Conservation (phyloP, 306 rosid species). For the Cicer cuneatum region DNA sequence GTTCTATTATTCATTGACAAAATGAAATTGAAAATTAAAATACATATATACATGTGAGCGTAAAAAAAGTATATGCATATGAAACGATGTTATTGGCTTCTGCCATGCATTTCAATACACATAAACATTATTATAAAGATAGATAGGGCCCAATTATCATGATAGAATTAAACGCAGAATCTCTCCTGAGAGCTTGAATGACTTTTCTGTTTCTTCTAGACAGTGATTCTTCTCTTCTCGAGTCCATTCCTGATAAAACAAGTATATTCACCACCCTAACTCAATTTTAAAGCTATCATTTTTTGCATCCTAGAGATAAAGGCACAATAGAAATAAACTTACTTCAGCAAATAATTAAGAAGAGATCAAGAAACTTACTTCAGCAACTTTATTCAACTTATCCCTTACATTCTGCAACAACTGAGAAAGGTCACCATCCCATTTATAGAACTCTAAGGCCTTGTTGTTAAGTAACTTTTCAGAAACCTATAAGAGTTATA, state of each 20-base stretch:
- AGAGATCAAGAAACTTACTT: constrained; percentile 54
- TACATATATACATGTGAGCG: constrained; percentile 2
- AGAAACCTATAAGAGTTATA: constrained; percentile 41
- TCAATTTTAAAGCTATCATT: too few relatives aligned
- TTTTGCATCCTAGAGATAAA: too few relatives aligned
- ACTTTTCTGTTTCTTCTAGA: constrained; percentile 93
- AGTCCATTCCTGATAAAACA: constrained; percentile 70
- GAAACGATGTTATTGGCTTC: constrained; percentile 41
- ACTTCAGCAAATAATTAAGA: constrained; percentile 16
- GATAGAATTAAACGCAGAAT: constrained; percentile 90
- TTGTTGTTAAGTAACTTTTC: constrained; percentile 71
- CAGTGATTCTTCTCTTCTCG: constrained; percentile 96
- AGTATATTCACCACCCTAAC: neutral
- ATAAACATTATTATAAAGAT: constrained; percentile 23
- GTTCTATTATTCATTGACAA: too few relatives aligned
- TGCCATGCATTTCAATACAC: constrained; percentile 28
- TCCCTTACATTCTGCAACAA: constrained; percentile 89
- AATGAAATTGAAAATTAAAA: too few relatives aligned
- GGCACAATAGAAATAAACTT: constrained; percentile 2
- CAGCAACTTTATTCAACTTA: constrained; percentile 87
- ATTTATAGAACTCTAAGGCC: constrained; percentile 86
- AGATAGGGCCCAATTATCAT: constrained; percentile 36
- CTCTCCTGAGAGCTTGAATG: constrained; percentile 88
- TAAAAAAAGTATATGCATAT: neutral
- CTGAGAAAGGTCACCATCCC: constrained; percentile 87